Evolutionary conservation across 257 asterid genomes (phyloP).

Genomic region (Solanum chaucha): DNA sequence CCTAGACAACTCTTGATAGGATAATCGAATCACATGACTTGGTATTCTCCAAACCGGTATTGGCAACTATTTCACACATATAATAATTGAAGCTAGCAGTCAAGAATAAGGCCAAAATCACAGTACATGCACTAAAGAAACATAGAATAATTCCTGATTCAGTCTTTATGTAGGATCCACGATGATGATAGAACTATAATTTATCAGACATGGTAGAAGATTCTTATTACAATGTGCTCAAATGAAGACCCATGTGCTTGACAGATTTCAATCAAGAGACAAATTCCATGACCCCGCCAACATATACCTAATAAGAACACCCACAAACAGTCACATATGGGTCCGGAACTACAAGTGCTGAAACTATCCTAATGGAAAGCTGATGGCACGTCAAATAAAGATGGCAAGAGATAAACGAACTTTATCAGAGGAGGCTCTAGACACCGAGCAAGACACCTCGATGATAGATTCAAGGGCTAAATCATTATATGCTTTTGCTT

Average conservation of each 20-base stretch:
- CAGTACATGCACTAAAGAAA: background rate
- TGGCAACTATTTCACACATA: background rate
- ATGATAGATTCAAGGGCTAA: background rate
- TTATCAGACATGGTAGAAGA: background rate
- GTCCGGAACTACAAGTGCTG: slow-evolving; percentile 7
- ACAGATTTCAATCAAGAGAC: background rate
- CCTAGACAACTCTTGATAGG: background rate
- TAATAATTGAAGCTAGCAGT: background rate
- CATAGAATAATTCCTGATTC: background rate
- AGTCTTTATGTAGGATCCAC: background rate
- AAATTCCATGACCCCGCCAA: background rate
- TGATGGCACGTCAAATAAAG: background rate
- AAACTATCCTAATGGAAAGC: background rate
- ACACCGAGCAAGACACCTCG: background rate
- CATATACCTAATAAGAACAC: background rate
- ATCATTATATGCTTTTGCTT: background rate
- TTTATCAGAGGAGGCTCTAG: background rate
- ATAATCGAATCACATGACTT: background rate
- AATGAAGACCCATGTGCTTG: slow-evolving; percentile 1
- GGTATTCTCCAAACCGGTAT: background rate
- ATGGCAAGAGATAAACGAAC: background rate
- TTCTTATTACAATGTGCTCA: background rate
- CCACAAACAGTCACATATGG: slow-evolving; percentile 10
- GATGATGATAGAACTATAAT: background rate
- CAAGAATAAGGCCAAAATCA: background rate